Evolutionary conservation across 2,329 filamentous ascomycete species (phyloP), one percentile per base, ranked within the genome.

Genomic region (Hypoxylon sp.): DNA sequence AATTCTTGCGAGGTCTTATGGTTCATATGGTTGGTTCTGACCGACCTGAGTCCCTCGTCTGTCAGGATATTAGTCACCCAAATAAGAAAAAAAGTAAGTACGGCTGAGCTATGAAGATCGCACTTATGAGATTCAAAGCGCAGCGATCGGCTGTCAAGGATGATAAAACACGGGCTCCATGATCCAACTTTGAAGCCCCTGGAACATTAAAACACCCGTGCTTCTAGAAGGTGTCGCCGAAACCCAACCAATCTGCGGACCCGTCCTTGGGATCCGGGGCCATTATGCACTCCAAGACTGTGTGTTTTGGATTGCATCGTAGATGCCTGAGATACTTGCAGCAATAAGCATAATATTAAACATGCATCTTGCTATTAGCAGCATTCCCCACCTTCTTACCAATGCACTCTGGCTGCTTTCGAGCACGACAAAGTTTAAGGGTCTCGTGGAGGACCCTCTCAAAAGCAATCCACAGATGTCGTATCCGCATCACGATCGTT

Each of bases 151-250:
- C 60, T 37, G 11, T 63, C 69, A 69, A 63, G 69, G 69, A 58
- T 71, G 33, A 11, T 68, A 70, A 70, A 72, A 72, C 64, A 58
- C 51, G 40, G 53, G 56, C 61, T 63, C 69, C 54, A 54, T 64
- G 66, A 66, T 62, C 63, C 35, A 54, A 48, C 63, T 42, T 44
- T 58, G 53, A 64, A 44, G 30, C 63, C 63, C 69, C 58, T 53
- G 56, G 33, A 51, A 40, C 17, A 51, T 49, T 48, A 51, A 58
- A 27, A 65, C 35, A 70, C 20, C 25, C 11, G 14, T 48, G 58
- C 58, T 72, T 72, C 69, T 69, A 70, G 69, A 72, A 71, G 42
- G 53, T 33, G 57, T 31, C 40, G 44, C 59, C 60, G 61, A 72
- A 72, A 64, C 54, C 61, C 42, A 37, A 56, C 61, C 48, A 61